These are phyloP conservation scores for Boletus albobrunnescens DNA, from an alignment of 1,284 basidiomycete genomes.

Conservation along the genomic window DNA sequence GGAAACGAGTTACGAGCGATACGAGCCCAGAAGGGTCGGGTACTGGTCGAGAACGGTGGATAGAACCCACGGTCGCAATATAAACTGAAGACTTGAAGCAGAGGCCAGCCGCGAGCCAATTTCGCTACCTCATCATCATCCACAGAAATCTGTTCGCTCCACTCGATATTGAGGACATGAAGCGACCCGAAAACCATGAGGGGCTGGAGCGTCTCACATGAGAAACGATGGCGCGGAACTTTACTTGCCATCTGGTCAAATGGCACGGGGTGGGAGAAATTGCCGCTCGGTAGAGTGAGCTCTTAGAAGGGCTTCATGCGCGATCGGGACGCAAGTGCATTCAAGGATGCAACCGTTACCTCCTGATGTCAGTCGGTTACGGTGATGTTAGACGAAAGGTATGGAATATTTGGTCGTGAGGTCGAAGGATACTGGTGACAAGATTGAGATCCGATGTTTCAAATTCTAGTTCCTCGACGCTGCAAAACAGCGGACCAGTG, in stretches of 20 bases:
- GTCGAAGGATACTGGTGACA: slow-evolving; percentile 8
- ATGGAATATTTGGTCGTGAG: slow-evolving; percentile 8
- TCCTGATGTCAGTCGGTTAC: not conserved
- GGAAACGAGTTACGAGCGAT: slow-evolving; percentile 7
- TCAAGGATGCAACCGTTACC: not conserved
- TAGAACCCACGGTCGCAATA: slow-evolving; percentile 9
- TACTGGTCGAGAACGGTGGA: slow-evolving; percentile 9
- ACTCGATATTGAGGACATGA: slow-evolving; percentile 7
- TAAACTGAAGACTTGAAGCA: slow-evolving; percentile 6
- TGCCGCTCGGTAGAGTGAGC: slow-evolving; percentile 4
- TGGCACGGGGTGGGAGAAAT: slow-evolving; percentile 1
- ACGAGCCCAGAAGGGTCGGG: slow-evolving; percentile 13
- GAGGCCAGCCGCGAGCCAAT: slow-evolving; percentile 13
- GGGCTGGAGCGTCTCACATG: slow-evolving; percentile 8
- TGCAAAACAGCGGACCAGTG: not conserved
- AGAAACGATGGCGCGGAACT: slow-evolving; percentile 3
- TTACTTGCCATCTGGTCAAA: slow-evolving; percentile 8
- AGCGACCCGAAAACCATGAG: slow-evolving; percentile 5
- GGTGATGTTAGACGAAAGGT: slow-evolving; percentile 4
- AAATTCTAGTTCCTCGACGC: slow-evolving; percentile 7
- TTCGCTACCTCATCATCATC: slow-evolving; percentile 10
- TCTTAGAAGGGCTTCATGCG: not conserved
- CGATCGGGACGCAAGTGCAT: slow-evolving; percentile 5
- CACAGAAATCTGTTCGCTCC: slow-evolving; percentile 16
- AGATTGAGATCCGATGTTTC: slow-evolving; percentile 10